Percentiles rank a stretch among this genome's conserved stretches.
phyloP scores from a whole-genome alignment of 1,284 basidiomycete species.

The Ceratobasidium sp. region DNA sequence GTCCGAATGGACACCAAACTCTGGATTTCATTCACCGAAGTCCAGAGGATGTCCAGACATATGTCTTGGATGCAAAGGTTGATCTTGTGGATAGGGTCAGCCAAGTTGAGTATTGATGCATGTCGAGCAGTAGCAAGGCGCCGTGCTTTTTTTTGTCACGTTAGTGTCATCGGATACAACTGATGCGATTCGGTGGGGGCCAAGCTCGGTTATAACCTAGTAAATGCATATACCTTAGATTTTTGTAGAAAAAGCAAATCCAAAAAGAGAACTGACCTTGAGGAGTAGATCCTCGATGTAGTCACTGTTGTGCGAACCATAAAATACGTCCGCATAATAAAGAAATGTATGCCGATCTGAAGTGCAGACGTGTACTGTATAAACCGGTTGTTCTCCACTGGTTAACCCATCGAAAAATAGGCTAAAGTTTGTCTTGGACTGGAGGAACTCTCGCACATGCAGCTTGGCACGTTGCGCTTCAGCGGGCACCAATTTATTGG shows the following conservation, averaged over 20 bases:
- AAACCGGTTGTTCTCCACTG: background rate
- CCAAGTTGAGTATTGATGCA: background rate
- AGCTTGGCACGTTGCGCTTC: background rate
- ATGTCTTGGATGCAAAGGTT: slow-evolving; percentile 1
- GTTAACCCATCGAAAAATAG: slow-evolving; percentile 3
- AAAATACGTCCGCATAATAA: background rate
- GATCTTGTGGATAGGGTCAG: background rate
- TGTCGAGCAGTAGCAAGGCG: too few relatives aligned
- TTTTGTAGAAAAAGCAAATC: background rate
- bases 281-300: background rate
- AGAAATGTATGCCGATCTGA: background rate
- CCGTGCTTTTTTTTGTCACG: background rate
- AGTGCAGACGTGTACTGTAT: background rate
- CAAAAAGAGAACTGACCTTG: background rate
- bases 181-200: background rate
- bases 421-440: background rate
- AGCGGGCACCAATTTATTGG: slow-evolving; percentile 7
- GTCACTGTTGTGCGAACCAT: background rate
- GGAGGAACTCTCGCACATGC: background rate
- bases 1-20: too few relatives aligned
- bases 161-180: slow-evolving; percentile 1
- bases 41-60: background rate
- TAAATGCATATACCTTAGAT: background rate
- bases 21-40: background rate
- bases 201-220: slow-evolving; percentile 14